Base-by-base conservation (phyloP, 179 eudicot genomes). In the Beta lomatogona region DNA sequence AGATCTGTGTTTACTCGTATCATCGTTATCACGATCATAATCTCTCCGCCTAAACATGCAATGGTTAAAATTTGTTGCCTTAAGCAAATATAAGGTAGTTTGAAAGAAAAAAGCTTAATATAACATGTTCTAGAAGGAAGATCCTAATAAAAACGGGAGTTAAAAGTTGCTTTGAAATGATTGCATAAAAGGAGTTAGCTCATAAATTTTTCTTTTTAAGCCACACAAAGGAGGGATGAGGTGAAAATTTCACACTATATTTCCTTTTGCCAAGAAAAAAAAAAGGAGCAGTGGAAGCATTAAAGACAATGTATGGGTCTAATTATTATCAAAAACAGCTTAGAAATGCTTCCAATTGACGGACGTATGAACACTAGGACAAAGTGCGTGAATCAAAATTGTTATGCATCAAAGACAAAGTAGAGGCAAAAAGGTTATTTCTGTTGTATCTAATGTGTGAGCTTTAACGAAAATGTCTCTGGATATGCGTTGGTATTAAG, bases 11-110 rank as follows among this genome's bases (percentile, higher is more conserved):
- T 88, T 86, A 77, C 75, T 94, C 80, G 88, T 87, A 21, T 88
- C 97, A 88, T 97, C 99, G 80, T 90, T 91, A 73, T 90, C 98
- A 83, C 84, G 89, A 75, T 91, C 97, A 86, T 87, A 84, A 82
- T 92, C 98, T 87, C 91, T 93, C 63, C 88, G 91, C 89, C 99
- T 97, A 68, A 77, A 61, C 69, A 78, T 61, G 60, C 41, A 69
- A 66, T 60, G 31, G 12, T 75, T 22, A 77, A 77, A 79, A 50
- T 65, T 5, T 54, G 25, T 1, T 13, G 41, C 57, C 65, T 45
- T 66, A 63, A 80, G 22, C 61, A 63, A 70, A 75, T 45, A 21
- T 11, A 60, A 80, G 80, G n/a, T 5, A 77, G 31, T 36, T 73
- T 19, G 36, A 13, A 67, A 54, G 31, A 53, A 9, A 76, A 12